Evolutionary conservation across 306 rosid genomes (phyloP).

Genomic region (Inga leiocalycina): DNA sequence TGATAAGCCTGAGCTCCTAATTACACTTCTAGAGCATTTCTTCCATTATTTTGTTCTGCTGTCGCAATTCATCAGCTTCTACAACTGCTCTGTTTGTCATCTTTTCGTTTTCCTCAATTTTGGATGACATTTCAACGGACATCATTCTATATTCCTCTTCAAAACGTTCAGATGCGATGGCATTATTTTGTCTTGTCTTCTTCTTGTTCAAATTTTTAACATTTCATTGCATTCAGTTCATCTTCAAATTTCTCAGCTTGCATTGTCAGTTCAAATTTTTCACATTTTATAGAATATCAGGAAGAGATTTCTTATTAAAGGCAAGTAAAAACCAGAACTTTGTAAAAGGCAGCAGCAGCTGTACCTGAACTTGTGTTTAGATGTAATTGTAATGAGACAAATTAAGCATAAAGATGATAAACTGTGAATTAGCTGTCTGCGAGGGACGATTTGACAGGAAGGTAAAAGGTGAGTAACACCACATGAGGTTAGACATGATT

Average conservation of each 20-base stretch:
- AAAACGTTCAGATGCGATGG: slow-evolving; percentile 60
- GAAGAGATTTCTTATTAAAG: too few relatives aligned
- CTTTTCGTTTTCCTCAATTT: slow-evolving; percentile 74
- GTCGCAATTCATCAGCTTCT: slow-evolving; percentile 75
- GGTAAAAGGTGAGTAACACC: too few relatives aligned
- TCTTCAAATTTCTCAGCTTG: slow-evolving; percentile 67
- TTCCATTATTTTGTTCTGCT: slow-evolving; percentile 66
- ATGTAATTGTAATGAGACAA: too few relatives aligned
- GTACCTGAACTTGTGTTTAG: too few relatives aligned
- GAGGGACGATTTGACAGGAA: too few relatives aligned
- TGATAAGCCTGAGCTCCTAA: slow-evolving; percentile 59
- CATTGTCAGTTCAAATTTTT: slow-evolving; percentile 62
- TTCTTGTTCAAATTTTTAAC: slow-evolving; percentile 70
- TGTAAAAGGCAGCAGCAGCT: too few relatives aligned
- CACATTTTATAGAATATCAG: too few relatives aligned
- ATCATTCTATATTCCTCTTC: slow-evolving; percentile 72
- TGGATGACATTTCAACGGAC: slow-evolving; percentile 73
- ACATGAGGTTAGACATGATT: too few relatives aligned
- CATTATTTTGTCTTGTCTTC: slow-evolving; percentile 63
- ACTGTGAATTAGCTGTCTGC: too few relatives aligned
- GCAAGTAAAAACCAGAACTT: too few relatives aligned
- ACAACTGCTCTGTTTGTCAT: slow-evolving; percentile 49
- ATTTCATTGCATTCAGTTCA: slow-evolving; percentile 51
- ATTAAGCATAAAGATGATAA: too few relatives aligned
- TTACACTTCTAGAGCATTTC: slow-evolving; percentile 78